These are phyloP conservation scores for Dothistroma pini DNA, from an alignment of 2,329 filamentous ascomycete species.

Conservation along the genomic window DNA sequence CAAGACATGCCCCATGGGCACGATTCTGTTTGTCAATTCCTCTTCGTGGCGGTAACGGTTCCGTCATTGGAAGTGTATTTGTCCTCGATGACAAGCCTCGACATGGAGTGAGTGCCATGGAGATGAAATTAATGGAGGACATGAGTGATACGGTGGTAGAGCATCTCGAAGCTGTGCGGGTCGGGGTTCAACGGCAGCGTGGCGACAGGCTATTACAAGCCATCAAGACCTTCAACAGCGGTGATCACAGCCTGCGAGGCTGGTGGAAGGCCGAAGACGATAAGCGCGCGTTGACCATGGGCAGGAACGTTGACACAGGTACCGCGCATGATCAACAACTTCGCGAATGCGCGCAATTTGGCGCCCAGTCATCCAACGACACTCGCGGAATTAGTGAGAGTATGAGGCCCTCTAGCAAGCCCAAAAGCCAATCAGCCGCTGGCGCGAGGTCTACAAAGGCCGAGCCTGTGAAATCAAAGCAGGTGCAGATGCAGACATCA, in stretches of 20 bases:
- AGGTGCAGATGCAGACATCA: constrained; percentile 22
- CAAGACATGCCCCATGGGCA: constrained; percentile 9
- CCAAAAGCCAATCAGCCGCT: too few species aligned
- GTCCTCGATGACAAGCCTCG: constrained; percentile 58
- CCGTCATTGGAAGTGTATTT: constrained; percentile 57
- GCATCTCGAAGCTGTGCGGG: constrained; percentile 55
- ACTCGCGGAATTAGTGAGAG: too few species aligned
- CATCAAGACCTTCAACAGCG: constrained; percentile 45
- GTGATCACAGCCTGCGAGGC: constrained; percentile 24
- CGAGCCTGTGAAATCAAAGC: neutral
- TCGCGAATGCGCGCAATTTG: too few species aligned
- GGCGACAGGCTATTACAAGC: constrained; percentile 54
- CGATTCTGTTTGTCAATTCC: constrained; percentile 58
- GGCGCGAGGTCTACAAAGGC: neutral
- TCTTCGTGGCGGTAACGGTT: constrained; percentile 54
- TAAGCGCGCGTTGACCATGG: constrained; percentile 3
- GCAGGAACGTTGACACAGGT: constrained; percentile 1
- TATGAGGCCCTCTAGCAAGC: too few species aligned
- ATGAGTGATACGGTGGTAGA: constrained; percentile 56
- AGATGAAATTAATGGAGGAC: constrained; percentile 56
- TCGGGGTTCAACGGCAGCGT: constrained; percentile 50
- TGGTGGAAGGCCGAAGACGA: constrained; percentile 32
- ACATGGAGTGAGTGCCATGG: constrained; percentile 47
- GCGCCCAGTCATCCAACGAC: too few species aligned
- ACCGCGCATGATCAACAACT: too few species aligned